A percentile compares a stretch with the other conserved stretches of the same genome.
These are phyloP conservation scores for Senna tora DNA, from an alignment of 306 rosid species.

Conservation along the genomic window DNA sequence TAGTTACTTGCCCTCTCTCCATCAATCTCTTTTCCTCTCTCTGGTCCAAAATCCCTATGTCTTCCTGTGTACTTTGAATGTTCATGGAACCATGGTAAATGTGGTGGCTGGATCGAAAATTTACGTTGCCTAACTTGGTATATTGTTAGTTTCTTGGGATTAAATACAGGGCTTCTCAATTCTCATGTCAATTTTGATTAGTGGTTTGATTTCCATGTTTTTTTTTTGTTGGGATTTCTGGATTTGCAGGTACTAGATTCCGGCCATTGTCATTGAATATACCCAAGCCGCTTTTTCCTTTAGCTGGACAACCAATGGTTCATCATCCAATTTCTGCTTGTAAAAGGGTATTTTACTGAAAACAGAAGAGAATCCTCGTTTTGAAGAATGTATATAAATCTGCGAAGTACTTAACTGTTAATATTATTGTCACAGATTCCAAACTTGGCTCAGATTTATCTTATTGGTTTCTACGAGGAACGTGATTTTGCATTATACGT, in stretches of 20 bases:
- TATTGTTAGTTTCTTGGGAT: background rate
- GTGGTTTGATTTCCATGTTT: constrained; percentile 2
- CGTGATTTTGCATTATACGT: constrained; percentile 86
- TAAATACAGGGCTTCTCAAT: constrained; percentile 8
- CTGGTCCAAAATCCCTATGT: background rate
- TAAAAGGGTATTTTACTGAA: constrained; percentile 64
- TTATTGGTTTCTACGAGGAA: constrained; percentile 92
- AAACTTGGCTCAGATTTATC: constrained; percentile 80
- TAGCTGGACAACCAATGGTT: constrained; percentile 99
- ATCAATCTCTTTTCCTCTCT: background rate
- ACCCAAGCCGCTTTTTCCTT: constrained; percentile 94
- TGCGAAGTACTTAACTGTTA: background rate
- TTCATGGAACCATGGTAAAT: background rate
- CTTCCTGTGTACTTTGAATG: background rate
- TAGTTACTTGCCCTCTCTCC: background rate
- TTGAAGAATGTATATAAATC: constrained; percentile 9
- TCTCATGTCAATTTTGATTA: constrained; percentile 9
- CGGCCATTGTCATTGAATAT: constrained; percentile 88
- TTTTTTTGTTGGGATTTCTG: constrained; percentile 26
- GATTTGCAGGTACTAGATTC: constrained; percentile 80
- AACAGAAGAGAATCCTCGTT: constrained; percentile 1
- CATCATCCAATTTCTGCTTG: constrained; percentile 98
- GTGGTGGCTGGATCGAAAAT: constrained; percentile 3
- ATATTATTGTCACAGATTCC: constrained; percentile 70
- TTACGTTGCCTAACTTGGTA: constrained; percentile 1